These are phyloP conservation scores for Lichtheimia ornata DNA, from an alignment of 371 early-diverging fungal genomes.

Conservation along the genomic window DNA sequence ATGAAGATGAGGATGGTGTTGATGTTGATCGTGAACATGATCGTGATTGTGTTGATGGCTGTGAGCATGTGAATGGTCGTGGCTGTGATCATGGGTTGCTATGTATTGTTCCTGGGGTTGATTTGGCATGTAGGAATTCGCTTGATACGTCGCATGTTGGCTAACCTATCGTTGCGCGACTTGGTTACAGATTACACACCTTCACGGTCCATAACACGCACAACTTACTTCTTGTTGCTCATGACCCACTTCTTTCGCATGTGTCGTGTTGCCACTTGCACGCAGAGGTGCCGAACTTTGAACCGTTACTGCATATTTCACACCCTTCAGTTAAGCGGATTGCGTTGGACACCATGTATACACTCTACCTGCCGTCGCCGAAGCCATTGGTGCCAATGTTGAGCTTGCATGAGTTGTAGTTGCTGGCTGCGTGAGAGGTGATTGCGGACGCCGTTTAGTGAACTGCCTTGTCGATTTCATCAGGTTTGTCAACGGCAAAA, in stretches of 20 bases:
- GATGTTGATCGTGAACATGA: slow-evolving; percentile 14
- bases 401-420: slow-evolving; percentile 2
- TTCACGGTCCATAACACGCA: too few relatives aligned
- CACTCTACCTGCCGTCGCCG: slow-evolving; percentile 10
- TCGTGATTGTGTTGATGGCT: slow-evolving; percentile 23
- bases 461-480: slow-evolving; percentile 27
- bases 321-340: not conserved
- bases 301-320: slow-evolving; percentile 5
- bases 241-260: not conserved
- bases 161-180: not conserved
- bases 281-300: slow-evolving; percentile 14
- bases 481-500: not conserved
- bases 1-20: slow-evolving; percentile 22
- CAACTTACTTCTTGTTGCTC: slow-evolving; percentile 3
- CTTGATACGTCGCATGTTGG: slow-evolving; percentile 5
- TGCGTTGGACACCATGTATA: not conserved
- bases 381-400: slow-evolving; percentile 9
- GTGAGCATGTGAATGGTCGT: slow-evolving; percentile 26
- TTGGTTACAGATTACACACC: too few relatives aligned
- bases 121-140: slow-evolving; percentile 19
- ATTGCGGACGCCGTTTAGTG: slow-evolving; percentile 22
- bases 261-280: not conserved
- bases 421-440: slow-evolving; percentile 14
- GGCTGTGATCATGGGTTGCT: slow-evolving; percentile 15
- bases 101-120: slow-evolving; percentile 6